Conservation (phyloP, 2,329 filamentous ascomycete genomes). For the Aureobasidium lini region DNA sequence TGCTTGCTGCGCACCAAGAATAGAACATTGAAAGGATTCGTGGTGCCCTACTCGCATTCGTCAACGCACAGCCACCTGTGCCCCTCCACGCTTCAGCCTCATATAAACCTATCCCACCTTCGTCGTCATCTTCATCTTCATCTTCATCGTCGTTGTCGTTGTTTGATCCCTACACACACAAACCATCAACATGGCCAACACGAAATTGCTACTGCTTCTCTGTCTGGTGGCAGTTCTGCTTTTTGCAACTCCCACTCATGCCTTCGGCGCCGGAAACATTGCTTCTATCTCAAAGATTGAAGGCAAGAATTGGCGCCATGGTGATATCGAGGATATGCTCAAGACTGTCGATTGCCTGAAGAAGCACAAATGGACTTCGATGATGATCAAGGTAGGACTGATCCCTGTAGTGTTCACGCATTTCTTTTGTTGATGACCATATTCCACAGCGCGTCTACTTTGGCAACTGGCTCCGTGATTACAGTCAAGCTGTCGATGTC, state of each 20-base stretch:
- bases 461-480: constrained; percentile 91
- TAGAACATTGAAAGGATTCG: background rate
- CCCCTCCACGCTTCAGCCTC: constrained; percentile 4
- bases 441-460: constrained; percentile 71
- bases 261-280: constrained; percentile 86
- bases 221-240: constrained; percentile 36
- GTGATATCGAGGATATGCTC: constrained; percentile 85
- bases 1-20: background rate
- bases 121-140: background rate
- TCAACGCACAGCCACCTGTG: constrained; percentile 10
- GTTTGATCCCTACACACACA: background rate
- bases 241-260: constrained; percentile 60
- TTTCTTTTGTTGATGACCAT: background rate
- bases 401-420: constrained; percentile 36
- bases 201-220: constrained; percentile 14
- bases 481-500: constrained; percentile 89
- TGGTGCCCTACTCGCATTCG: background rate
- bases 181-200: constrained; percentile 17
- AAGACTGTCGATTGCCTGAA: constrained; percentile 60
- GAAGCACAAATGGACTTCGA: constrained; percentile 51
- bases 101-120: background rate
- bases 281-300: constrained; percentile 72
- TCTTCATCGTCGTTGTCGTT: too few species aligned
- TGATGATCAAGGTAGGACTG: constrained; percentile 27
- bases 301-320: constrained; percentile 63